Conservation (phyloP, 495 filamentous ascomycete species). For the Hamigera avellanea region DNA sequence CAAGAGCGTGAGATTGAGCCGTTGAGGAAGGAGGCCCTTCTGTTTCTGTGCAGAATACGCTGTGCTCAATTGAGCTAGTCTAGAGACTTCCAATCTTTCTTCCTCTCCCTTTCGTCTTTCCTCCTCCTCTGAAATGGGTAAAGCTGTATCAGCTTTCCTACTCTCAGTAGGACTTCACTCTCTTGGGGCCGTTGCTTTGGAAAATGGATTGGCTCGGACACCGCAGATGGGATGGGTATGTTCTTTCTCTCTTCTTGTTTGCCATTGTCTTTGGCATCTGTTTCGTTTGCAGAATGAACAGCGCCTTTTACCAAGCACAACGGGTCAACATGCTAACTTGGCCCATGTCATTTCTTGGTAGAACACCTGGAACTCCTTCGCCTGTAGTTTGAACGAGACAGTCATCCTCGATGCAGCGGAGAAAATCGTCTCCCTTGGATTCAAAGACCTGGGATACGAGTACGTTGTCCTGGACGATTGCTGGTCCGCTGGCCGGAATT, state of each 20-base stretch:
- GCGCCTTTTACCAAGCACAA: no score
- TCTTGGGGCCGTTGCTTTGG: constrained; percentile 6
- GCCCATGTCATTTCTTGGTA: no score
- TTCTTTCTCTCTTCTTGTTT: background rate
- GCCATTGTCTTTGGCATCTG: background rate
- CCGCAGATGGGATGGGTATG: constrained; percentile 32
- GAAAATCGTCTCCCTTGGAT: constrained; percentile 36
- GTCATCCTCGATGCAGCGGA: constrained; percentile 35
- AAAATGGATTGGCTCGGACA: constrained; percentile 31
- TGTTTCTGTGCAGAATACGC: no score
- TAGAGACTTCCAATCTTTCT: no score
- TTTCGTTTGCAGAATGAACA: no score
- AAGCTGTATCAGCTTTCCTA: constrained; percentile 1
- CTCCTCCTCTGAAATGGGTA: no score
- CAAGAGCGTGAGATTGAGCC: no score
- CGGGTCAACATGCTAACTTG: no score
- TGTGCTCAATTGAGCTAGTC: no score
- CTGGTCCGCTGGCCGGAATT: constrained; percentile 27
- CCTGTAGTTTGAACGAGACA: constrained; percentile 37
- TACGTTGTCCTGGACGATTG: constrained; percentile 45
- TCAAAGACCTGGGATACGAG: constrained; percentile 43
- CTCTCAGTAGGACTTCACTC: constrained; percentile 5
- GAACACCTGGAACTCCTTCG: constrained; percentile 46
- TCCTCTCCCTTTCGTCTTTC: no score
- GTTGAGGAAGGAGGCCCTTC: no score